Base-by-base conservation (phyloP, 176 grass and related monocot genomes). In the Oryza longistaminata region DNA sequence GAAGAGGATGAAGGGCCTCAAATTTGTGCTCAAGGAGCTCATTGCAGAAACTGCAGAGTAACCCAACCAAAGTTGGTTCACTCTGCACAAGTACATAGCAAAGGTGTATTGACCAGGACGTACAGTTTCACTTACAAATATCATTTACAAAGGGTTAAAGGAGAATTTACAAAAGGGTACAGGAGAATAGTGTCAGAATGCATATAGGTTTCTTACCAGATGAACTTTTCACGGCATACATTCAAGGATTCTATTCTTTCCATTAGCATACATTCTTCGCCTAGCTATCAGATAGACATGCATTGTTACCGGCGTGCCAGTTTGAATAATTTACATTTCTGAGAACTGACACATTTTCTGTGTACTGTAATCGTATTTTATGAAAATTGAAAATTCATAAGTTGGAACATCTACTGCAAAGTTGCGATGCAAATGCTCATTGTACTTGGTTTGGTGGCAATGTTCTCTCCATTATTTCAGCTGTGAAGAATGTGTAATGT, bases 1-100 rank as follows among this genome's bases (percentile, higher is more conserved):
- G 70, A 91, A 93, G 86, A 93, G 81, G 87, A 93, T 97, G 91
- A 86, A 81, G 7, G 49, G 87, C 43, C 70, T 97, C 53, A 97
- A 97, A 74, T 86, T 68, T 9, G 89, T 83, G 31, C 79, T 97
- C 9, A 91, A 91, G 85, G 81, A 86, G 82, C 88, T 90, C 66
- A 83, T 93, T 17, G 62, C 70, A 45, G 87, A 93, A 88, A 86
- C 84, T 24, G 87, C 78, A 21, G 85, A 85, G 83, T 91, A 83
- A 94, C 45, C 61, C 24, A 27, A 82, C 45, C 76, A 17, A 17
- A 73, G 81, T 68, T 67, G 67, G 21, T 19, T 66, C n/a, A 11
- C 39, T 72, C 75, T n/a, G 13, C 50, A 6, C 42, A 64, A 82
- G 65, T 82, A 82, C 48, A 88, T 82, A 64, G 16, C 35, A 9